A percentile compares a stretch with the other conserved stretches of the same genome.
phyloP scores from a whole-genome alignment of 2,329 filamentous ascomycete species.

The Diaporthe sp. region DNA sequence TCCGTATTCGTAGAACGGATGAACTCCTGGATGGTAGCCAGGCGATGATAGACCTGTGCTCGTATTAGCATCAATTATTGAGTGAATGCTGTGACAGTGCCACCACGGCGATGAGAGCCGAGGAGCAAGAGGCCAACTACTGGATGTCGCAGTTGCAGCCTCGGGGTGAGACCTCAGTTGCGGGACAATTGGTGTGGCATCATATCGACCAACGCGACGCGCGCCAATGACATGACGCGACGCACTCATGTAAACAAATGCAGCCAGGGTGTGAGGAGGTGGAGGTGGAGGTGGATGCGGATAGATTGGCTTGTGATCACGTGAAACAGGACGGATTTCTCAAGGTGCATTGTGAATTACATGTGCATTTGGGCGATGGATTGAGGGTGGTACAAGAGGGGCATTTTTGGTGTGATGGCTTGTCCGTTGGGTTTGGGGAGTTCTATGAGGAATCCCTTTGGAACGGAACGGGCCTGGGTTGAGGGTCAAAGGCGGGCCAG shows the following conservation, averaged over 20 bases:
- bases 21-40: constrained; percentile 83
- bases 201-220: constrained; percentile 11
- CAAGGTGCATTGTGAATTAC: constrained; percentile 1
- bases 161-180: neutral
- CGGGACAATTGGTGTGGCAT: neutral
- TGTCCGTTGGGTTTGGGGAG: neutral
- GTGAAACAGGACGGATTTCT: constrained; percentile 35
- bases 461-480: neutral
- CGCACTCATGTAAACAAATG: constrained; percentile 36
- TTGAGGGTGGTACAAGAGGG: constrained; percentile 23
- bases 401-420: constrained; percentile 13
- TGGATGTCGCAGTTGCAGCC: neutral
- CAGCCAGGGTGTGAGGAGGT: constrained; percentile 7
- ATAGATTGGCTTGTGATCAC: constrained; percentile 39
- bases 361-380: neutral
- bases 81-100: neutral
- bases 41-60: constrained; percentile 79
- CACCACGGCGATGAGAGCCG: neutral
- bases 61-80: constrained; percentile 17
- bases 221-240: constrained; percentile 23
- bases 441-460: neutral
- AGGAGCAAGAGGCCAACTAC: neutral
- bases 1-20: constrained; percentile 85
- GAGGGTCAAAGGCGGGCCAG: neutral
- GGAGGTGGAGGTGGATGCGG: constrained; percentile 6